Conservation (phyloP, 2,329 filamentous ascomycete species). For the Ophiobolus disseminans region DNA sequence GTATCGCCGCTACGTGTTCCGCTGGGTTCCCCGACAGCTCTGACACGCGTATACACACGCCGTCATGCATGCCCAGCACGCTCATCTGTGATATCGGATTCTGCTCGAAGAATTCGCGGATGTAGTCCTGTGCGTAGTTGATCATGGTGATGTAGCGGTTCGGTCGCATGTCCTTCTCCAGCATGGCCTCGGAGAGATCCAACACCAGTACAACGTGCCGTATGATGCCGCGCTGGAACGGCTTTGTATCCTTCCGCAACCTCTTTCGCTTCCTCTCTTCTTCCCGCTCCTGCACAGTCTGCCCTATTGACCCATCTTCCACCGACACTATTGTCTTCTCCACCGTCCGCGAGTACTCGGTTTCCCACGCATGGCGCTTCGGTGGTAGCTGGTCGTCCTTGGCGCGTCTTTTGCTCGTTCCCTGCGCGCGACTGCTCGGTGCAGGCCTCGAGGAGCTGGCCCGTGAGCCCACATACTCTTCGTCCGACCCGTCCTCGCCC, state of each 20-base stretch:
- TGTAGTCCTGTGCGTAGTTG: constrained; percentile 84
- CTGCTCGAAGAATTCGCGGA: constrained; percentile 95
- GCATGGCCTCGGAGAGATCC: constrained; percentile 92
- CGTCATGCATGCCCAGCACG: constrained; percentile 91
- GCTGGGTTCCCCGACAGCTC: constrained; percentile 91
- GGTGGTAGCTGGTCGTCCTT: constrained; percentile 21
- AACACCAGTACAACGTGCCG: constrained; percentile 91
- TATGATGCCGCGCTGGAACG: constrained; percentile 94
- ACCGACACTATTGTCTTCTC: constrained; percentile 66
- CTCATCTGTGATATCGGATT: constrained; percentile 97
- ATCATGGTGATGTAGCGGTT: constrained; percentile 84
- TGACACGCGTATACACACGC: constrained; percentile 82
- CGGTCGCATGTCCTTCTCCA: constrained; percentile 91
- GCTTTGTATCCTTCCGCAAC: constrained; percentile 90
- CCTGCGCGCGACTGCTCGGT: constrained; percentile 35
- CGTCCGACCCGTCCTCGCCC: constrained; percentile 66
- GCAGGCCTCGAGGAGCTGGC: constrained; percentile 10
- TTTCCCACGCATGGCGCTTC: constrained; percentile 60
- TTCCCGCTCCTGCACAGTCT: constrained; percentile 72
- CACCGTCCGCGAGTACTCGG: constrained; percentile 53
- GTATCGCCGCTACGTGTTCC: constrained; percentile 81
- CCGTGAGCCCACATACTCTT: constrained; percentile 62
- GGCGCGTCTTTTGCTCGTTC: constrained; percentile 26
- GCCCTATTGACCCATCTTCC: constrained; percentile 76
- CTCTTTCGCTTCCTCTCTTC: constrained; percentile 83